Evolutionary conservation across 1,139 yeast genomes (phyloP).

Genomic region (Ogataea hybrid): DNA sequence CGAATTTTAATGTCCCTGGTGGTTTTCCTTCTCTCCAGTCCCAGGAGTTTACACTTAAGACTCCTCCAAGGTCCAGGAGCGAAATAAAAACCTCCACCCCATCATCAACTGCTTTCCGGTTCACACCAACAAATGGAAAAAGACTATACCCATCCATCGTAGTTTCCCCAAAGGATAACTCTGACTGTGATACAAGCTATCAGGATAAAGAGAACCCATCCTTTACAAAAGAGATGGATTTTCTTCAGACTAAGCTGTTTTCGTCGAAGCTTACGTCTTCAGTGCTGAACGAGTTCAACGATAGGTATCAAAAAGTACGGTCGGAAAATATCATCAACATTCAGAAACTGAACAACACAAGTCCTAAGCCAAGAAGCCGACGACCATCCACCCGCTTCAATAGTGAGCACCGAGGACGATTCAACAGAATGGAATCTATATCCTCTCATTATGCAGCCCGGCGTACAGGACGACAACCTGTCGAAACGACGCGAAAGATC

Average conservation of each 20-base stretch:
- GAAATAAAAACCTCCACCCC: slow-evolving; percentile 19
- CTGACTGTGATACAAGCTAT: slow-evolving; percentile 26
- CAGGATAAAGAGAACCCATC: slow-evolving; percentile 28
- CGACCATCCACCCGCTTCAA: slow-evolving; percentile 29
- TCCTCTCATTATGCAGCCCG: slow-evolving; percentile 33
- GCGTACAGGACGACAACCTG: slow-evolving; percentile 17
- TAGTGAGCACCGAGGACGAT: slow-evolving; percentile 27
- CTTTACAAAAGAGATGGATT: slow-evolving; percentile 30
- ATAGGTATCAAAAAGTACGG: slow-evolving; percentile 30
- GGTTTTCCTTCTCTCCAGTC: slow-evolving; percentile 18
- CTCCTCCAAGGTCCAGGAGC: slow-evolving; percentile 12
- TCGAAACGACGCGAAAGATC: slow-evolving; percentile 10
- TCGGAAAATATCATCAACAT: slow-evolving; percentile 25
- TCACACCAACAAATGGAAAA: slow-evolving; percentile 30
- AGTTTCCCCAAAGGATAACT: slow-evolving; percentile 16
- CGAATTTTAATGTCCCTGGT: slow-evolving; percentile 18
- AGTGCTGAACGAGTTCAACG: slow-evolving; percentile 32
- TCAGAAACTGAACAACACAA: slow-evolving; percentile 23
- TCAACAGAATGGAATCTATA: slow-evolving; percentile 35
- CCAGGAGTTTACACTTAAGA: slow-evolving; percentile 10
- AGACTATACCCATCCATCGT: slow-evolving; percentile 25
- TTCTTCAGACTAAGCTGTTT: slow-evolving; percentile 27
- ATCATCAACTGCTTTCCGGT: slow-evolving; percentile 25
- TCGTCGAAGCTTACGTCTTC: slow-evolving; percentile 32
- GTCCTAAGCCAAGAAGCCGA: slow-evolving; percentile 25